Base-by-base conservation (phyloP, 1,139 yeast species). In the Pichia norvegensis region DNA sequence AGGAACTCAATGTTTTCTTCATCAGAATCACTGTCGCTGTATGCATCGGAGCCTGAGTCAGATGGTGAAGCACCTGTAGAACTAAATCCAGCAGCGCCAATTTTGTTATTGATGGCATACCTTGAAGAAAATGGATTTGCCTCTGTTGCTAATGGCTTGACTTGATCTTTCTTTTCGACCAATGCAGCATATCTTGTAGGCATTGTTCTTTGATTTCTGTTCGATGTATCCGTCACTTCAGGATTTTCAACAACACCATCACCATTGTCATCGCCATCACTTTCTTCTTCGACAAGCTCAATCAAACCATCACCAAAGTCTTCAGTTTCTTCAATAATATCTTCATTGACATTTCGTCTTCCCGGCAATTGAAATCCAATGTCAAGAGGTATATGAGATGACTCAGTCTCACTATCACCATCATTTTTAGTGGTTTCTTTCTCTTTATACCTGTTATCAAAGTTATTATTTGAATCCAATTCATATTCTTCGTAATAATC, bases 1-100 rank as follows among this genome's bases (percentile, higher is more conserved):
- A 60, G 44, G 41, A 43, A 54, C 41, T 60, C 64, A 22, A 62
- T 61, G 42, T 61, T 61, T 45, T 61, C 65, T 39, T 60, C 62
- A 43, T 61, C 65, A 0, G 63, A 59, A 38, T 61, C 64, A 19
- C 55, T 35, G 13, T 35, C 37, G 10, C 23, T 35, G 23, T 35
- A 35, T 9, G 20, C 14, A 16, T 36, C 39, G 7, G 39, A 36
- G 10, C 29, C 39, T 8, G 39, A 36, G 19, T 23, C 39, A 7
- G 60, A 31, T 38, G 46, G 43, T 25, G 52, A 42, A 37, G 40
- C 47, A n/a, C 52, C 46, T 7, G 40, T 50, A 11, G 46, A 29
- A 25, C 42, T 47, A n/a, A n/a, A 19, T 19, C 10, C 23, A 19
- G 11, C 4, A 2, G 22, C n/a, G 6, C 20, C 20, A 33, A 6